A percentile compares a stretch with the other conserved stretches of the same genome.
phyloP scores from a whole-genome alignment of 2,329 filamentous ascomycete genomes.

The Daldinia sp. region DNA sequence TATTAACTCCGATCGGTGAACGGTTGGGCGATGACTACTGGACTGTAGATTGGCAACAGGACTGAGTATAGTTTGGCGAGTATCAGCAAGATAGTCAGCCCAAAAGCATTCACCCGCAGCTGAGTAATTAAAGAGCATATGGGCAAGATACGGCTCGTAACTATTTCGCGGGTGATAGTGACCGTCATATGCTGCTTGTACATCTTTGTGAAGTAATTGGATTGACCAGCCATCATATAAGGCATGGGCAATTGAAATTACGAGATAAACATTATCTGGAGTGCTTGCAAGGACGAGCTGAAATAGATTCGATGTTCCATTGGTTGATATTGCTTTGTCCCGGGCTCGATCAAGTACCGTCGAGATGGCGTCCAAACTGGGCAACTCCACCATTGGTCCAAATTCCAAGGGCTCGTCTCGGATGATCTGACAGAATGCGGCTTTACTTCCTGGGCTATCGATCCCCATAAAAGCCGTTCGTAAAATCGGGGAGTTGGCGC shows the following conservation, averaged over 20 bases:
- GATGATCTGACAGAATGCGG: constrained; percentile 61
- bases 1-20: constrained; percentile 55
- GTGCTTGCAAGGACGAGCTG: constrained; percentile 56
- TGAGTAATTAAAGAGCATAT: constrained; percentile 56
- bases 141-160: constrained; percentile 63
- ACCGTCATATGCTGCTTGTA: constrained; percentile 69
- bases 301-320: constrained; percentile 54
- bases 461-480: constrained; percentile 77
- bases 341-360: constrained; percentile 51
- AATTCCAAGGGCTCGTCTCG: constrained; percentile 37
- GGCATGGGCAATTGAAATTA: constrained; percentile 83
- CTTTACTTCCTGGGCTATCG: constrained; percentile 63
- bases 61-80: constrained; percentile 49
- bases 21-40: background rate
- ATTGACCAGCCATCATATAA: constrained; percentile 92
- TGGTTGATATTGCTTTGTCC: constrained; percentile 47
- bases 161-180: constrained; percentile 52
- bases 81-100: constrained; percentile 69
- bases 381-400: constrained; percentile 40
- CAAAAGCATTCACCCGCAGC: constrained; percentile 69
- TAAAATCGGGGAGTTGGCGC: constrained; percentile 72
- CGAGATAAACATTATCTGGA: constrained; percentile 51
- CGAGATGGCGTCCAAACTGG: constrained; percentile 47
- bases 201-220: constrained; percentile 73
- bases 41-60: background rate